Base-by-base conservation (phyloP, 2,329 filamentous ascomycete genomes). In the Drechmeria coniospora region DNA sequence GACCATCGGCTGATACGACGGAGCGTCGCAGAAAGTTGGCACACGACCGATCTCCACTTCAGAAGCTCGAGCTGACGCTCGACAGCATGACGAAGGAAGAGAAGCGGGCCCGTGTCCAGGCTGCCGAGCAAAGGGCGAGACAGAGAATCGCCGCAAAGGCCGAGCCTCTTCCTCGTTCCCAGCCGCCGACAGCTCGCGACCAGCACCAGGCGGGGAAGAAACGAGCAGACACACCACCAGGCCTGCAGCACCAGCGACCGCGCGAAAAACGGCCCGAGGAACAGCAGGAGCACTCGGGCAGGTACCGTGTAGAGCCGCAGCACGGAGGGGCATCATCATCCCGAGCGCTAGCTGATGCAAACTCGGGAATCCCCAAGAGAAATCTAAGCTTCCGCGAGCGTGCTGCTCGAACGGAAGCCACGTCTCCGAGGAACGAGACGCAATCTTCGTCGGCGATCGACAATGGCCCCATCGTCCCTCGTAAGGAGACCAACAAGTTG, bases 81-180 rank as follows among this genome's bases (percentile, higher is more conserved):
- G 79, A 79, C 51, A 84, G 80, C 54, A 87, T 94, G 52, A 93
- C 80, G 50, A 95, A 94, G 51, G 86, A 94, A 55, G 86, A 94
- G 54, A 92, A 92, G 52, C 70, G 87, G 37, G 83, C 84, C 7
- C 69, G 82, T 25, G 73, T 87, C 4, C 70, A 84, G 47, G 79
- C 87, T 42, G 83, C 83, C 5, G 87, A 94, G 50, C 65, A 74
- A 39, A 68, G 70, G 23, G 68, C 76, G 12, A 69, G 74, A 40
- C 75, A 87, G 44, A 64, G 62, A 39, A 61, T 58, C 9, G 63
- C 63, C 21, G 50, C 54, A 15, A 48, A 43, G 39, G 40, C 51
- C 27, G 39, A 41, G 37, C 38, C 36, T 23, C 41, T 35, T 18
- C 36, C 40, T 17, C 30, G 32, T 11, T 35, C 32, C 11, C 38